Base-by-base conservation (phyloP, 306 rosid species). In the Neltuma alba region DNA sequence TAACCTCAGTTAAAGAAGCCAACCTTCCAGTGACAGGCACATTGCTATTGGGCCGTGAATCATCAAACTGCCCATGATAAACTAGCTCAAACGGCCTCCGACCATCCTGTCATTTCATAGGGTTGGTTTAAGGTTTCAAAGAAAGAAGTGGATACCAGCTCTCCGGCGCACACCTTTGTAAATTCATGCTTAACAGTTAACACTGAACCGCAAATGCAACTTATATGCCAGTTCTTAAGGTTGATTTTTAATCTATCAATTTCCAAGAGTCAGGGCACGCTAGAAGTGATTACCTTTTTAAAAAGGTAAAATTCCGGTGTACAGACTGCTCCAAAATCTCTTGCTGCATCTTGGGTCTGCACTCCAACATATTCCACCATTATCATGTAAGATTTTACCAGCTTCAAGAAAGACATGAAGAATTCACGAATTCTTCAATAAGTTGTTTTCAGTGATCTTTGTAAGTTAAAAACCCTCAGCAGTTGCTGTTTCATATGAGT, bases 21-120 rank as follows among this genome's bases (percentile, higher is more conserved):
- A 79, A 95, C 99, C 98, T 92, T 85, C 99, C 98, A n/a, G 91
- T 91, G 37, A 95, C 91, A 47, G 89, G 89, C 63, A 89, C 82
- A 66, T 68, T 87, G 78, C 76, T 95, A 79, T 92, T 90, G 30
- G 98, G 99, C 61, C 97, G 93, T 9, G 99, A 95, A 85, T 91
- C 99, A 79, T 95, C 99, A 88, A 90, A 95, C 63, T 92, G 99
- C 58, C 99, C 98, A 64, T 89, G 98, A 83, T 95, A 95, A 73
- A 91, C 98, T 86, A 95, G 86, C 85, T 95, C 98, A 80, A 84
- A 95, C 4, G 98, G 99, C 90, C 99, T 91, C 78, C 99, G 84
- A 81, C 99, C 99, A 86, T 89, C 97, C 99, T 93, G 88, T 78
- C 80, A 83, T 72, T 71, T 55, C 31, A 80, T 57, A 54, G 65